Evolutionary conservation across 2,329 filamentous ascomycete species (phyloP), one percentile per base, ranked within the genome.

Genomic region (Sclerotinia borealis): DNA sequence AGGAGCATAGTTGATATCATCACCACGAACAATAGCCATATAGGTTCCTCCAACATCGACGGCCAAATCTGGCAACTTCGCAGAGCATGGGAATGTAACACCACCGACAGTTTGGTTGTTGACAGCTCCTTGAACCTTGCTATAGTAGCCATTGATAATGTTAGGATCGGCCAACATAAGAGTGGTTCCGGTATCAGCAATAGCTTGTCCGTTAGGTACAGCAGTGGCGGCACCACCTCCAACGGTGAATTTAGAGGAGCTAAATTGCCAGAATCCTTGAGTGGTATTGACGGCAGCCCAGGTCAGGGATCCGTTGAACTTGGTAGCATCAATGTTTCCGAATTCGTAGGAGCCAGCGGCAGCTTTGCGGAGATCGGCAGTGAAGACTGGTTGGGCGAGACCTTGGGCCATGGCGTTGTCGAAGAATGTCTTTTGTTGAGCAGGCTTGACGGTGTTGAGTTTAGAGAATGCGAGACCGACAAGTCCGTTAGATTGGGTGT

Each of bases 211-310:
- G 65, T 86, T 87, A 75, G 86, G 83, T 75, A 86, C 84, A 37
- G 79, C 77, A 63, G 84, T 81, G 43, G 79, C 77, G 89, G 83
- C 88, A 27, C 71, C 74, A 3, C 61, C 66, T 63, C 73, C 79
- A 67, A 83, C 76, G 50, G 79, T 76, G 64, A 79, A 75, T 49
- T 78, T 76, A 66, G 79, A 80, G 61, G 77, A 78, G 65, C 83
- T 80, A 65, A 85, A 84, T 63, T 79, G 76, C 84, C 84, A 87
- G 77, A 80, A 85, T 34, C 82, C 82, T 19, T 80, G 74, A 65
- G 72, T 75, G 67, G 72, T 78, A 72, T 81, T 77, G 67, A 84
- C 79, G 29, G 76, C 64, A 25, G 79, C 76, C 74, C 83, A 87
- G 65, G 75, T 76, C 68, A 87, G 79, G 36, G 73, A 64, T 54